Base-by-base conservation (phyloP, 2,329 filamentous ascomycete species). In the Aspergillus sp. region DNA sequence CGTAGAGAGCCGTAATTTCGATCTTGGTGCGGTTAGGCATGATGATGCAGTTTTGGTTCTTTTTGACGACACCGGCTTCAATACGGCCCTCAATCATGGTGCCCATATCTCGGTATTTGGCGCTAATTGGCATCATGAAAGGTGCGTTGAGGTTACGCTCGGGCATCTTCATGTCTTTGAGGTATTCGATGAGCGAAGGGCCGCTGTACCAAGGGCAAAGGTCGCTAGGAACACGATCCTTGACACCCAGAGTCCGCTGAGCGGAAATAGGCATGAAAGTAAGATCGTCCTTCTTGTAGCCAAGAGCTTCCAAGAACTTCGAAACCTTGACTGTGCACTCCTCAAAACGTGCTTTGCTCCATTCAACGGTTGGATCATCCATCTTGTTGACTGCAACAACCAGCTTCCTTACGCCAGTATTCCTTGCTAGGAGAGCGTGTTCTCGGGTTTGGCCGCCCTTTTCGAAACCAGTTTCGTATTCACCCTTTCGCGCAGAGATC, bases 381-480 rank as follows among this genome's bases (percentile, higher is more conserved):
- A 99, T 99, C 83, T 99, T 99, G 85, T 99, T 99, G 73, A 97
- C 93, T 53, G 85, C 95, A 30, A 99, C 88, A 45, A 98, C 83
- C 55, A 99, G 84, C 80, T 97, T 97, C 83, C 96, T 96, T 59
- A 99, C 95, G 77, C 95, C 95, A 74, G 96, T 93, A 1, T 96
- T 99, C 80, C 98, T 96, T 66, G 96, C 96, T 72, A 99, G 83
- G 82, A 99, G 91, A 56, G 96, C 95, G 77, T 98, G 93, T 84
- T 99, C 95, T 73, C 95, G 86, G 53, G 95, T 99, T 77, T 99
- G 95, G 38, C 95, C 93, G 62, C 95, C 95, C 81, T 89, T 90
- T 69, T 99, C 95, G 74, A 99, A 99, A 49, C 95, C 95, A 34
- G 95, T 98, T 79, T 99, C 95, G 76, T 98, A 99, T 79, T 99